Conservation (phyloP, 2,329 filamentous ascomycete species). For the Talaromyces verruculosus region DNA sequence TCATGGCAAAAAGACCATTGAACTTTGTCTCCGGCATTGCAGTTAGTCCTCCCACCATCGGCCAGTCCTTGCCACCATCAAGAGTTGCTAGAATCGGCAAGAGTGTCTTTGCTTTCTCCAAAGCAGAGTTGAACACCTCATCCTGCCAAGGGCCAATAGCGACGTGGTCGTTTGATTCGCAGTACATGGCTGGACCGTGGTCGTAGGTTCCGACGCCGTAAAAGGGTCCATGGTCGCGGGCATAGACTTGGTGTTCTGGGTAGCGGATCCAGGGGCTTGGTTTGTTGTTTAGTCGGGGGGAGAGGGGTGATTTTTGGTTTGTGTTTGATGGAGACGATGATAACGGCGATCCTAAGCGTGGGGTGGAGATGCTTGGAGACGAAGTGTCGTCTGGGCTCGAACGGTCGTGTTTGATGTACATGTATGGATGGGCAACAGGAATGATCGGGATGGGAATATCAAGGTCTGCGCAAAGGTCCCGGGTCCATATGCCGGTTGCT, state of each 20-base stretch:
- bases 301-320: background rate
- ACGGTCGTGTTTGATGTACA: slow-evolving; percentile 29
- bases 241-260: slow-evolving; percentile 38
- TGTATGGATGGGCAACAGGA: slow-evolving; percentile 40
- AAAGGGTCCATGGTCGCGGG: slow-evolving; percentile 34
- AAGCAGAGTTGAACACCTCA: slow-evolving; percentile 21
- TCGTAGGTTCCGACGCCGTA: slow-evolving; percentile 39
- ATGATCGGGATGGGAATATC: slow-evolving; percentile 34
- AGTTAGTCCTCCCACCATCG: slow-evolving; percentile 10
- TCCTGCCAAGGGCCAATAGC: slow-evolving; percentile 30
- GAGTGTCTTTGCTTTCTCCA: slow-evolving; percentile 26
- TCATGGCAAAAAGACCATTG: slow-evolving; percentile 14
- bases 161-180: slow-evolving; percentile 24
- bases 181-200: slow-evolving; percentile 28
- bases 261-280: slow-evolving; percentile 35
- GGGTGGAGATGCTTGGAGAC: no score
- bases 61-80: background rate
- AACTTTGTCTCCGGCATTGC: slow-evolving; percentile 19
- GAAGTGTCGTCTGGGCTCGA: background rate
- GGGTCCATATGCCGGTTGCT: slow-evolving; percentile 36
- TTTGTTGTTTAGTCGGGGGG: background rate
- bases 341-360: background rate
- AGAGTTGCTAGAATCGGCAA: slow-evolving; percentile 19
- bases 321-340: background rate
- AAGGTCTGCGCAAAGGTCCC: slow-evolving; percentile 24